Evolutionary conservation across 495 filamentous ascomycete genomes (phyloP), one percentile per base, ranked within the genome.

Genomic region (Elaphomyces granulatus): DNA sequence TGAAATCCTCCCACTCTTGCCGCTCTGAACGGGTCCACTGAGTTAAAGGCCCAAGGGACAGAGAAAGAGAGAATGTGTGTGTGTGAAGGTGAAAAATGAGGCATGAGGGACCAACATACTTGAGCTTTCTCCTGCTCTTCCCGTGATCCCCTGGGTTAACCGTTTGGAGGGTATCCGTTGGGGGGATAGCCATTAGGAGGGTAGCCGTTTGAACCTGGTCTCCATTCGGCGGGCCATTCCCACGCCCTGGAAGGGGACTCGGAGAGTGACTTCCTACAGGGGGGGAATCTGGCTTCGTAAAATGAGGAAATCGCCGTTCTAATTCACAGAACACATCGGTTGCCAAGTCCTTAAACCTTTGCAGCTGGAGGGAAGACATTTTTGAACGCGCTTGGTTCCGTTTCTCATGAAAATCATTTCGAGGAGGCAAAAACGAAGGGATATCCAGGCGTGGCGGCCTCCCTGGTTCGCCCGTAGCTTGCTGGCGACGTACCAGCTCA

Each of bases 251-350:
- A 41, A 76, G 64, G 32, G 70, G 60, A 45, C 63, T 67, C 8
- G 70, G 70, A 38, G 75, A 72, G 3, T 81, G 80, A 48, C 78
- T 90, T n/a, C 68, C 77, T 34, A 71, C 69, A 8, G 83, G 70
- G 16, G 72, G 72, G 20, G 80, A 68, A 38, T 84, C 79, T 2
- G 63, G 70, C 10, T 57, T 75, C 1, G 74, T 69, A 53, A 95
- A 90, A 2, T 77, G 71, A 0, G 90, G 90, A 60, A 88, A 94
- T 20, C 90, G 72, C 33, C 88, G 71, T 60, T 96, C 90, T 33
- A 96, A 59, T 50, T 98, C 90, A 56, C 78, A 90, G 53, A 86
- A 95, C 12, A 98, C 92, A 64, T 98, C 90, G 15, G 84, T 94
- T 10, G 86, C 90, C 3, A 98, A 67, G 47, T 95, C 87, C 39